These are phyloP conservation scores for Backusella macrospora DNA, from an alignment of 192 early-diverging fungal genomes.

Conservation along the genomic window DNA sequence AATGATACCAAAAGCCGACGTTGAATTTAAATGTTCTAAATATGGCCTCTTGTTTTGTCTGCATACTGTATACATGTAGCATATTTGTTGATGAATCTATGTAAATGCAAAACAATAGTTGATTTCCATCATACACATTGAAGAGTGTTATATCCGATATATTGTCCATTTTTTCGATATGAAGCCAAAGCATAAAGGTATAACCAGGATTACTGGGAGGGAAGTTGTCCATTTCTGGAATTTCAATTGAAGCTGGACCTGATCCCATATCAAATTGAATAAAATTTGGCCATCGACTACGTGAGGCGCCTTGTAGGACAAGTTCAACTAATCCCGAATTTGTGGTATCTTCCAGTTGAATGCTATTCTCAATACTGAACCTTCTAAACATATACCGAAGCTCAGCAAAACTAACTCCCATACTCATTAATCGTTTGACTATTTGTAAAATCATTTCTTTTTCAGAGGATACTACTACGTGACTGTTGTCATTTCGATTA, in stretches of 20 bases:
- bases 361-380: constrained; percentile 31
- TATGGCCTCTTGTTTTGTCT: constrained; percentile 44
- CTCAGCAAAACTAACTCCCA: constrained; percentile 57
- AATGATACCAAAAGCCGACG: constrained; percentile 66
- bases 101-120: constrained; percentile 45
- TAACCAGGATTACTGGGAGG: constrained; percentile 60
- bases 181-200: constrained; percentile 63
- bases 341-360: constrained; percentile 35
- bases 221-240: constrained; percentile 51
- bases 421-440: constrained; percentile 53
- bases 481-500: neutral
- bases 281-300: constrained; percentile 63
- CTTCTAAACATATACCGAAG: constrained; percentile 60
- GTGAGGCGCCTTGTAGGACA: constrained; percentile 52
- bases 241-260: constrained; percentile 41
- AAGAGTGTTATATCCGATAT: constrained; percentile 46
- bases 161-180: constrained; percentile 59
- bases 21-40: constrained; percentile 60
- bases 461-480: constrained; percentile 2
- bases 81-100: constrained; percentile 51
- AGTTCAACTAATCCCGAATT: constrained; percentile 48
- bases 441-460: constrained; percentile 43
- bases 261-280: constrained; percentile 59
- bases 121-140: constrained; percentile 52
- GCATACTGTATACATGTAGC: constrained; percentile 44